Conservation (phyloP, 192 early-diverging fungal genomes). For the Mortierella antarctica region DNA sequence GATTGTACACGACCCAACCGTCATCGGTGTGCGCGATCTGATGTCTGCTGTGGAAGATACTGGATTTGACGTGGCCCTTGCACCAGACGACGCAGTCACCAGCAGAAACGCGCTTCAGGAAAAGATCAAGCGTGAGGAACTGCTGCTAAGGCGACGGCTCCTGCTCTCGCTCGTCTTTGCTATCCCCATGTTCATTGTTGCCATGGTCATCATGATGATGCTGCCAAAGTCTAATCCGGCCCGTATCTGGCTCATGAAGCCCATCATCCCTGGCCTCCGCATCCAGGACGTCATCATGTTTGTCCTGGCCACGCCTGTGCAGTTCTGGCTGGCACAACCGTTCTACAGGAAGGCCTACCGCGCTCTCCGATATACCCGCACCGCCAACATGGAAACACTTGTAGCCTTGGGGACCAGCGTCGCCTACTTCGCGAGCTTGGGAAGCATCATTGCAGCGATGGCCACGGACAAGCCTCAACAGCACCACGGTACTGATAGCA, state of each 20-base stretch:
- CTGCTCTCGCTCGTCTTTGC: conserved; percentile 69
- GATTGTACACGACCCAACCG: conserved; percentile 61
- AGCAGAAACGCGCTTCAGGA: conserved; percentile 54
- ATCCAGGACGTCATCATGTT: conserved; percentile 65
- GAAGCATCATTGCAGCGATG: conserved; percentile 61
- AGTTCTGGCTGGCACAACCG: conserved; percentile 74
- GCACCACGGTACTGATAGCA: conserved; percentile 13
- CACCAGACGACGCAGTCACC: conserved; percentile 33
- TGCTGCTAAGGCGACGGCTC: conserved; percentile 46
- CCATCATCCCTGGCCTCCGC: conserved; percentile 67
- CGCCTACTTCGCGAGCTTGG: conserved; percentile 75
- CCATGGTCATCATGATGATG: conserved; percentile 81
- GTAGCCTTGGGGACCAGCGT: conserved; percentile 80
- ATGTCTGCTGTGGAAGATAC: conserved; percentile 68
- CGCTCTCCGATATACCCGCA: conserved; percentile 66
- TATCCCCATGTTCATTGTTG: conserved; percentile 72
- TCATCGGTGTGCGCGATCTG: conserved; percentile 72
- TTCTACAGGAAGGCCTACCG: conserved; percentile 77
- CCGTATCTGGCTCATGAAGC: conserved; percentile 52
- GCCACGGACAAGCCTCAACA: conserved; percentile 26
- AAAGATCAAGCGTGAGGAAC: conserved; percentile 58
- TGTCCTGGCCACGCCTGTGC: conserved; percentile 75
- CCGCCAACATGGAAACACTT: conserved; percentile 86
- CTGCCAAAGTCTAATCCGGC: conserved; percentile 62
- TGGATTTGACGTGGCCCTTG: conserved; percentile 66